Conservation (phyloP, 2,329 filamentous ascomycete species). For the Apiospora phragmitis region DNA sequence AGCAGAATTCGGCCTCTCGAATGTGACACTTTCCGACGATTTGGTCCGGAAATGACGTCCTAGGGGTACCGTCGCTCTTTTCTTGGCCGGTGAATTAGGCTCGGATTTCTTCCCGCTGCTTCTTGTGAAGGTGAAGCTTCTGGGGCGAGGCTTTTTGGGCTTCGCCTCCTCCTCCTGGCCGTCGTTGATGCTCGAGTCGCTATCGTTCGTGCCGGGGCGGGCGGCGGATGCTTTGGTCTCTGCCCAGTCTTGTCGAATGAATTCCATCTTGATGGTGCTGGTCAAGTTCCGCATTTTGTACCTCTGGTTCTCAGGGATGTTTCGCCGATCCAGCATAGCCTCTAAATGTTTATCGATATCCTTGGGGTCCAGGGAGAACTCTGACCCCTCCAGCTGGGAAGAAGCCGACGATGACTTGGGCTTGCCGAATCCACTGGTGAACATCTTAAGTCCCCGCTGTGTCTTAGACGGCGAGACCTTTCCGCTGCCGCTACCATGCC, state of each 20-base stretch:
- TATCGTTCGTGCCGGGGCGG: conserved; percentile 41
- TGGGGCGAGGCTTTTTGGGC: conserved; percentile 64
- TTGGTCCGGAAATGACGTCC: conserved; percentile 69
- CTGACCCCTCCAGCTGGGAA: conserved; percentile 41
- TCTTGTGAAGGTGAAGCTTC: conserved; percentile 77
- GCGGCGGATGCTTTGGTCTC: conserved; percentile 54
- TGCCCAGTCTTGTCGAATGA: conserved; percentile 85
- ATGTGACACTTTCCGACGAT: conserved; percentile 69
- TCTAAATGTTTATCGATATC: conserved; percentile 60
- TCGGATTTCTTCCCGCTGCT: conserved; percentile 52
- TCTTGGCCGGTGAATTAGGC: conserved; percentile 72
- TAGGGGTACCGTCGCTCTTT: conserved; percentile 65
- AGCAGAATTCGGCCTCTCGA: conserved; percentile 58
- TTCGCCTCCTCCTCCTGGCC: conserved; percentile 37
- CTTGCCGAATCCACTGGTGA: conserved; percentile 38
- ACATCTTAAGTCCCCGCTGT: conserved; percentile 43
- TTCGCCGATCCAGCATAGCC: conserved; percentile 75
- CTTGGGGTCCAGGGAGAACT: conserved; percentile 52
- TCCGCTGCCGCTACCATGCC: conserved; percentile 21
- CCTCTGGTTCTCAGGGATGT: conserved; percentile 90
- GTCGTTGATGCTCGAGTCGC: conserved; percentile 38
- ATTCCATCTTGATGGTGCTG: conserved; percentile 90
- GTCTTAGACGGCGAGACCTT: conserved; percentile 34
- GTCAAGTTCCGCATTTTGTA: conserved; percentile 93
- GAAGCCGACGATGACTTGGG: conserved; percentile 36